These are phyloP conservation scores for Phoenix dactylifera DNA, from an alignment of 176 grass and related monocot species.

Conservation along the genomic window DNA sequence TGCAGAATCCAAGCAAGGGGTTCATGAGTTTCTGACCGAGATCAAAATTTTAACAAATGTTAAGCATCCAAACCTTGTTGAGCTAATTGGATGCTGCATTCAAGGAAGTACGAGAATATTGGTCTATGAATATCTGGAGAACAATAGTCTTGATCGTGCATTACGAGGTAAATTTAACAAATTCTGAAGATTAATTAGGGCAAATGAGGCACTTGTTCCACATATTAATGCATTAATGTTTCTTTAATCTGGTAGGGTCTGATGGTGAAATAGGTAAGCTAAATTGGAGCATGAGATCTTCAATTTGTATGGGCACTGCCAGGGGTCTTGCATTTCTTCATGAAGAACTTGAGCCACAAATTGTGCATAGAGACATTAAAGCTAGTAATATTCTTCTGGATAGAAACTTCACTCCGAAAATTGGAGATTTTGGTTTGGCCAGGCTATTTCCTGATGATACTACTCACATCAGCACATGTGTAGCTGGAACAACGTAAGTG, in stretches of 20 bases:
- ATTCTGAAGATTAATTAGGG: neutral
- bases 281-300: conserved; percentile 28
- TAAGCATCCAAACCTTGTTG: conserved; percentile 16
- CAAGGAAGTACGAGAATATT: conserved; percentile 36
- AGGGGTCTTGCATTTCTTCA: conserved; percentile 48
- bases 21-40: conserved; percentile 51
- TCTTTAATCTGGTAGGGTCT: neutral
- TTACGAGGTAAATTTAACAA: conserved; percentile 21
- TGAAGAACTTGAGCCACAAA: conserved; percentile 31
- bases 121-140: conserved; percentile 38
- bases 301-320: conserved; percentile 34
- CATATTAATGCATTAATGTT: neutral
- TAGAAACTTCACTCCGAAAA: conserved; percentile 27
- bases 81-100: no score
- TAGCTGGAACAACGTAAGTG: conserved; percentile 38
- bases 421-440: conserved; percentile 46
- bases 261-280: neutral
- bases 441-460: conserved; percentile 38
- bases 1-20: conserved; percentile 37
- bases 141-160: conserved; percentile 43
- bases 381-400: conserved; percentile 46
- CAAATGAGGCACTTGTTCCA: no score
- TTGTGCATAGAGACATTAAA: conserved; percentile 47
- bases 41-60: conserved; percentile 39
- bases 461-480: conserved; percentile 41